Base-by-base conservation (phyloP, 768 basidiomycete species). In the Mycena vulgaris region DNA sequence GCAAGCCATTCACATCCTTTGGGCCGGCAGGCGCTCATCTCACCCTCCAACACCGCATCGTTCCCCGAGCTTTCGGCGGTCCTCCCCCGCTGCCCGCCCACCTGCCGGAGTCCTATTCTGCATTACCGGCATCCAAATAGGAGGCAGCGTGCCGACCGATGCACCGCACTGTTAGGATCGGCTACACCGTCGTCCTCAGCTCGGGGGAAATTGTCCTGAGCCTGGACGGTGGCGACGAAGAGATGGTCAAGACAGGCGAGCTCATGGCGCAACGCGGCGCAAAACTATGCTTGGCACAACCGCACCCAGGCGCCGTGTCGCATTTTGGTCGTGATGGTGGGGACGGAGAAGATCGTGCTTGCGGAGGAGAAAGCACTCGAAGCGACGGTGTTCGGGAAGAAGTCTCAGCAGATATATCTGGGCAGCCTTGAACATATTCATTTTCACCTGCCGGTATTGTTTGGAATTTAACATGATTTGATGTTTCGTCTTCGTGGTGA, bases 121-220 rank as follows among this genome's bases (percentile, higher is more conserved):
- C 47, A 52, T 59, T 37, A 61, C 68, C 11, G 68, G 63, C 30
- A 58, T 58, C 30, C 68, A 11, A 2, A 23, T 61, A 2, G 68
- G 68, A 25, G 42, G 19, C 5, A 60, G 62, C 31, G 66, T 63
- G 40, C 66, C 71, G 21, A 72, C 66, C 71, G 21, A 72, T 72
- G 71, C 71, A 72, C 52, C 66, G 71, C 55, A 72, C 71, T 7
- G 56, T 40, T 14, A 72, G 66, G 66, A 7, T 72, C 27, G 71
- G 68, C 66, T 72, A 68, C 40, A 66, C 66, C 16, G 71, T 68
- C 37, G 71, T 72, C 13, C 42, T 72, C n/a, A n/a, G n/a, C 7
- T 72, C 66, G 11, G 70, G 71, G 4, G 66, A 72, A 63, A 72
- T 72, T 19, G 66, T 72, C 6, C 52, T 64, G 17, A 42, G 23